A percentile compares a stretch with the other conserved stretches of the same genome.
Evolutionary conservation across 768 basidiomycete genomes (phyloP).

Genomic region (Rhodotorula toruloides): DNA sequence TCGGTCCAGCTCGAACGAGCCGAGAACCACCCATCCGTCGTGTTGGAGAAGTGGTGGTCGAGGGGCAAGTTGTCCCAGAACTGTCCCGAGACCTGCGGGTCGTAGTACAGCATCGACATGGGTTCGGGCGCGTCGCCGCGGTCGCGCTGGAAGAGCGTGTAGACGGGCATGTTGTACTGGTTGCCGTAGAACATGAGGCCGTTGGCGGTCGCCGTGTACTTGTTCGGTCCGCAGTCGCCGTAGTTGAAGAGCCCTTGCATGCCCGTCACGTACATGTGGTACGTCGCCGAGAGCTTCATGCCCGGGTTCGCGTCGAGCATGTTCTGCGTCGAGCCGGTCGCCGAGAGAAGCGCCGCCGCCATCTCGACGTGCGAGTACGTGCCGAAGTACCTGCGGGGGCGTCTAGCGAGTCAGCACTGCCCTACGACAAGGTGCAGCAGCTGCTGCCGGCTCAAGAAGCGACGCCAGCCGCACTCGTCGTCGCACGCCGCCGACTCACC

Average conservation of each 20-base stretch:
- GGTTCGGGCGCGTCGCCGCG: constrained; percentile 60
- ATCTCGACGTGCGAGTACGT: constrained; percentile 64
- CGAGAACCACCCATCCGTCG: constrained; percentile 74
- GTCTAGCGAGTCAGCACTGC: too few relatives aligned
- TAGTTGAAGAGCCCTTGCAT: constrained; percentile 47
- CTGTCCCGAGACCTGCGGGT: constrained; percentile 72
- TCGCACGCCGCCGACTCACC: constrained; percentile 53
- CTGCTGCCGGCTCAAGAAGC: too few relatives aligned
- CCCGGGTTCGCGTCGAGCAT: constrained; percentile 67
- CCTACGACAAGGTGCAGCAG: not conserved
- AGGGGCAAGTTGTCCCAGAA: constrained; percentile 84
- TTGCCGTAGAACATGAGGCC: constrained; percentile 70
- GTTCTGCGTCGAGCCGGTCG: constrained; percentile 76
- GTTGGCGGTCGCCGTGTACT: constrained; percentile 90
- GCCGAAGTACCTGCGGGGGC: constrained; percentile 41
- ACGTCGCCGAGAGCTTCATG: constrained; percentile 67
- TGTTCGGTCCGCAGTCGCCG: constrained; percentile 82
- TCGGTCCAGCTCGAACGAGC: constrained; percentile 94
- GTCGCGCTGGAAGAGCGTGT: constrained; percentile 85
- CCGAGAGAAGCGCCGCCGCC: constrained; percentile 70
- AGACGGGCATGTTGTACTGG: constrained; percentile 62
- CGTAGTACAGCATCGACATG: constrained; percentile 83
- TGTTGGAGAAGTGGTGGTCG: constrained; percentile 73
- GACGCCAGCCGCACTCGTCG: not conserved
- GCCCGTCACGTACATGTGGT: constrained; percentile 69